Evolutionary conservation across 768 basidiomycete genomes (phyloP).

Genomic region (Mycena epipterygia): DNA sequence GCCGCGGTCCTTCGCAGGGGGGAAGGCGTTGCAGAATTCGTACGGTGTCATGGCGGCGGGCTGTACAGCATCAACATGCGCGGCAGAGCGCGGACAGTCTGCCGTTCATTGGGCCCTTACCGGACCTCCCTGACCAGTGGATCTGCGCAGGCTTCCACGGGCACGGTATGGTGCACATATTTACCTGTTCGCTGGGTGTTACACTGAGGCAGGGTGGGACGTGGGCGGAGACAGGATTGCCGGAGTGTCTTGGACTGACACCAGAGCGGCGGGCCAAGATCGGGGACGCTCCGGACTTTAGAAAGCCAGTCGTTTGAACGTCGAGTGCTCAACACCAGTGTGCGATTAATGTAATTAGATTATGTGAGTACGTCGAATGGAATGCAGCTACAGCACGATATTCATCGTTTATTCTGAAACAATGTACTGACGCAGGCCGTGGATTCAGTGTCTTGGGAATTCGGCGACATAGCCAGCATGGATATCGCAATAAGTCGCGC

Average conservation of each 20-base stretch:
- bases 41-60: constrained; percentile 33
- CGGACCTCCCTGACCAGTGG: constrained; percentile 36
- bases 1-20: constrained; percentile 32
- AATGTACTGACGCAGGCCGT: no score
- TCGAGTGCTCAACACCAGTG: no score
- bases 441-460: no score
- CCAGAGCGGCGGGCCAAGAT: constrained; percentile 22
- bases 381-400: no score
- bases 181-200: constrained; percentile 30
- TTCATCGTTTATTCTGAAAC: no score
- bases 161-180: constrained; percentile 38
- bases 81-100: constrained; percentile 36
- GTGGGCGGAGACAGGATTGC: constrained; percentile 37
- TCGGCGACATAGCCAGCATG: no score
- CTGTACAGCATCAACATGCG: constrained; percentile 37
- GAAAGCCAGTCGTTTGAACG: constrained; percentile 23
- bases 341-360: no score
- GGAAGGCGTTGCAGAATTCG: constrained; percentile 35
- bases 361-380: no score
- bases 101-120: constrained; percentile 38
- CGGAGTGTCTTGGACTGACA: constrained; percentile 34
- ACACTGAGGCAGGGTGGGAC: constrained; percentile 32
- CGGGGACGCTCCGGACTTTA: background rate
- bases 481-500: no score
- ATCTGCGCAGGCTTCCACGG: constrained; percentile 41